Conservation (phyloP, 2,329 filamentous ascomycete genomes). For the Penicillium italicum region DNA sequence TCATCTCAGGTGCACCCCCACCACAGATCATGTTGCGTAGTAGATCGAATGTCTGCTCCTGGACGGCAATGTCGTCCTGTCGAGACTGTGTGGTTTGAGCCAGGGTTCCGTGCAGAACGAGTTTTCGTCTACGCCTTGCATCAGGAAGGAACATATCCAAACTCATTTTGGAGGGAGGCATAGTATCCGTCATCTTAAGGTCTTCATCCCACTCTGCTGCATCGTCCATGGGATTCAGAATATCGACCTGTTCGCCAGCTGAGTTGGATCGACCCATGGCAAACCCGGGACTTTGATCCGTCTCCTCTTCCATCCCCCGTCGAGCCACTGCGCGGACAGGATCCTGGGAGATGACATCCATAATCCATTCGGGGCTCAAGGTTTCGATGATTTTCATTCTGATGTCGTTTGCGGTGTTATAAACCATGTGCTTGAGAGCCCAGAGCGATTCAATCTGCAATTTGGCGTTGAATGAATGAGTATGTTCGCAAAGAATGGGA, state of each 20-base stretch:
- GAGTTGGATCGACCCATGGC: slow-evolving; percentile 58
- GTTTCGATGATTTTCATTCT: slow-evolving; percentile 76
- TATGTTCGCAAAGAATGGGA: slow-evolving; percentile 74
- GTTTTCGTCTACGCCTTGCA: slow-evolving; percentile 40
- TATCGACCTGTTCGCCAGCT: slow-evolving; percentile 57
- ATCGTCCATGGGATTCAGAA: slow-evolving; percentile 52
- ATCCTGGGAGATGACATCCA: slow-evolving; percentile 68
- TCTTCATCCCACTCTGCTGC: slow-evolving; percentile 30
- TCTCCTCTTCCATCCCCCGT: slow-evolving; percentile 32
- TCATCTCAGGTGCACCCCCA: slow-evolving; percentile 62
- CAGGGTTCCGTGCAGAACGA: slow-evolving; percentile 60
- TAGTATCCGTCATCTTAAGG: slow-evolving; percentile 34
- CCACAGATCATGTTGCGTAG: slow-evolving; percentile 83
- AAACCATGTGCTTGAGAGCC: slow-evolving; percentile 87
- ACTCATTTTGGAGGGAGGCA: slow-evolving; percentile 42
- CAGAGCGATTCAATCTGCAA: slow-evolving; percentile 83
- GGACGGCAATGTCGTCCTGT: slow-evolving; percentile 76
- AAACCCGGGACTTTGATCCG: slow-evolving; percentile 33
- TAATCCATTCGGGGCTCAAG: slow-evolving; percentile 74
- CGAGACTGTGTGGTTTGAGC: slow-evolving; percentile 65
- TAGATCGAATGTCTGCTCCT: slow-evolving; percentile 86
- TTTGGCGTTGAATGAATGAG: slow-evolving; percentile 73
- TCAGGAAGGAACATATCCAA: slow-evolving; percentile 38
- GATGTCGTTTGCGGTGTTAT: slow-evolving; percentile 64
- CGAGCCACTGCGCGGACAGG: slow-evolving; percentile 31